Conservation (phyloP, 2,329 filamentous ascomycete genomes). For the Meredithiella fracta region DNA sequence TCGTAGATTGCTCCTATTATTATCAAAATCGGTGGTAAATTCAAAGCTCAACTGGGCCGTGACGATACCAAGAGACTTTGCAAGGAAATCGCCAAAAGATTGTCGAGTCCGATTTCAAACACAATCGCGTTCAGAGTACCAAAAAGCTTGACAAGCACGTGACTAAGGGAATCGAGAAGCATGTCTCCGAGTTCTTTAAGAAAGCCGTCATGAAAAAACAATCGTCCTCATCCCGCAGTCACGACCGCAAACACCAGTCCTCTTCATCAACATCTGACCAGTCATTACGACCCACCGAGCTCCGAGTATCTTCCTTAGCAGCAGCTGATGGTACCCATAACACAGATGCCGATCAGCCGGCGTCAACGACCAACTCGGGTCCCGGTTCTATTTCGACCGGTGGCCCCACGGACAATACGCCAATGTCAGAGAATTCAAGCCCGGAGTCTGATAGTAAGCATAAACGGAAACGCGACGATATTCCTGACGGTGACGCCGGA, state of each 20-base stretch:
- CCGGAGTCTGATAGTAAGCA: constrained; percentile 30
- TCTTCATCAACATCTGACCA: background rate
- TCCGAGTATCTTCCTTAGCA: background rate
- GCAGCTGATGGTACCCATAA: background rate
- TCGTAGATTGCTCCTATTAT: constrained; percentile 75
- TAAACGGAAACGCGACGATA: constrained; percentile 48
- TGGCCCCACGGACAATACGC: constrained; percentile 16
- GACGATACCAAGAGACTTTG: constrained; percentile 51
- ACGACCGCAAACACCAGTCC: constrained; percentile 16
- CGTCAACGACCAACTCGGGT: constrained; percentile 12
- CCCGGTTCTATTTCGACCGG: constrained; percentile 17
- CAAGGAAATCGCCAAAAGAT: constrained; percentile 70
- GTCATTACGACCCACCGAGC: background rate
- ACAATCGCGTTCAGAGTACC: constrained; percentile 69
- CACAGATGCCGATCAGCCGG: background rate
- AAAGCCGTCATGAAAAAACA: constrained; percentile 59
- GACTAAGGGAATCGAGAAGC: constrained; percentile 71
- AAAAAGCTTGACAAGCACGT: constrained; percentile 53
- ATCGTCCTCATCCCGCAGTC: constrained; percentile 2
- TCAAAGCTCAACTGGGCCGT: constrained; percentile 69
- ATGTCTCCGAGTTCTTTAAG: constrained; percentile 72
- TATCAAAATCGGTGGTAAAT: constrained; percentile 74
- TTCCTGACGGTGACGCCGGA: constrained; percentile 23
- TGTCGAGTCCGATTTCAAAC: constrained; percentile 81
- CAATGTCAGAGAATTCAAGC: constrained; percentile 19